Conservation (phyloP, 306 rosid species). For the Ormosia semicastrata region DNA sequence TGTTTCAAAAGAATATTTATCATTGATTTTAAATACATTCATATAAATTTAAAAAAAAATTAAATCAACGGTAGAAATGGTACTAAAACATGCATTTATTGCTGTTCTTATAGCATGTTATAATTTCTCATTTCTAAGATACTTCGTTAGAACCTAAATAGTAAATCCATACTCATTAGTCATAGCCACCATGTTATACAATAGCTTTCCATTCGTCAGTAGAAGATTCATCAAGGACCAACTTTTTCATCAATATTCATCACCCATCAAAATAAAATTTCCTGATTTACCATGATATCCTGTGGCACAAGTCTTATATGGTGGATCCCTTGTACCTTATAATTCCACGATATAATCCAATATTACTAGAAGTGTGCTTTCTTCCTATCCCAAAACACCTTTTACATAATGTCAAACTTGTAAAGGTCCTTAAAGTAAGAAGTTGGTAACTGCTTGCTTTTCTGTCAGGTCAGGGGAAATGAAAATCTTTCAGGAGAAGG, state of each 20-base stretch:
- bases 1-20: too few species aligned
- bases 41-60: too few species aligned
- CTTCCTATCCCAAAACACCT: constrained; percentile 34
- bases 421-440: constrained; percentile 40
- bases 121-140: background rate
- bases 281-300: background rate
- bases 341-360: background rate
- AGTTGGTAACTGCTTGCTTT: constrained; percentile 54
- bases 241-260: background rate
- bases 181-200: too few species aligned
- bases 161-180: background rate
- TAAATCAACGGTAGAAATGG: too few species aligned
- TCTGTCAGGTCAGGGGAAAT: constrained; percentile 16
- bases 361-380: background rate
- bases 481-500: background rate
- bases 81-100: too few species aligned
- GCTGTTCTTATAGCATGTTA: too few species aligned
- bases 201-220: background rate
- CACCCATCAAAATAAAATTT: background rate
- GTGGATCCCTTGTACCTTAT: background rate
- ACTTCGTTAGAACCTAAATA: background rate
- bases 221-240: background rate
- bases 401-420: constrained; percentile 42
- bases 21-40: too few species aligned
- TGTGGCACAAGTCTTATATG: background rate